phyloP scores from a whole-genome alignment of 352 stramenopile genomes.

The Phytopythium ostracodes region DNA sequence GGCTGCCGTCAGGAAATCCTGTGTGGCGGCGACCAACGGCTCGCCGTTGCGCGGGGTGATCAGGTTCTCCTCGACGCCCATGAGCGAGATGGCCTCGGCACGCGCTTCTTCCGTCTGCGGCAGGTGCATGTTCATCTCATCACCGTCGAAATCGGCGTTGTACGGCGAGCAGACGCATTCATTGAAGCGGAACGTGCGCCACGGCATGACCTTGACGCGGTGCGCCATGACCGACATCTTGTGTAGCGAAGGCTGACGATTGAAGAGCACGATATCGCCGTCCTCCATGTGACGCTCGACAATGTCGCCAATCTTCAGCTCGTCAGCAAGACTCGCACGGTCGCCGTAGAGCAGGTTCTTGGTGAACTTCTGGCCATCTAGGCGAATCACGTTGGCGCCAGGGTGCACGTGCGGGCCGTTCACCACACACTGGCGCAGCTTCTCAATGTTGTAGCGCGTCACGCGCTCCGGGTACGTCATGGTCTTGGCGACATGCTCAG shows the following conservation, averaged over 20 bases:
- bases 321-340: constrained; percentile 89
- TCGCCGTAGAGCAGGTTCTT: constrained; percentile 95
- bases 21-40: constrained; percentile 96
- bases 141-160: constrained; percentile 99
- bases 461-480: constrained; percentile 99
- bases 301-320: constrained; percentile 96
- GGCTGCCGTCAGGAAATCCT: constrained; percentile 99
- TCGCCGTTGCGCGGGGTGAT: constrained; percentile 98
- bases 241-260: constrained; percentile 99
- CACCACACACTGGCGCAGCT: constrained; percentile 92
- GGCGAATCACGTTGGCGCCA: constrained; percentile 93
- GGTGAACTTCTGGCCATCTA: constrained; percentile 83
- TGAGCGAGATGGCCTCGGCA: constrained; percentile 95
- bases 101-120: constrained; percentile 99
- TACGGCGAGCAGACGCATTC: constrained; percentile 99
- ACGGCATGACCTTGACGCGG: constrained; percentile 92
- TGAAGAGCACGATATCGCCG: constrained; percentile 99
- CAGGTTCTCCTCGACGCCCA: constrained; percentile 98
- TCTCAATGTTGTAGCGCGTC: constrained; percentile 97
- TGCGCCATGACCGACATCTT: constrained; percentile 99
- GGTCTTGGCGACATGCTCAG: constrained; percentile 93
- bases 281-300: constrained; percentile 99
- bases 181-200: constrained; percentile 99
- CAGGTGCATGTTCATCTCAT: constrained; percentile 99
- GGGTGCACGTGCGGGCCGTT: constrained; percentile 97